Conservation (phyloP, 2,329 filamentous ascomycete genomes). For the Pyrenophora tritici-repentis region DNA sequence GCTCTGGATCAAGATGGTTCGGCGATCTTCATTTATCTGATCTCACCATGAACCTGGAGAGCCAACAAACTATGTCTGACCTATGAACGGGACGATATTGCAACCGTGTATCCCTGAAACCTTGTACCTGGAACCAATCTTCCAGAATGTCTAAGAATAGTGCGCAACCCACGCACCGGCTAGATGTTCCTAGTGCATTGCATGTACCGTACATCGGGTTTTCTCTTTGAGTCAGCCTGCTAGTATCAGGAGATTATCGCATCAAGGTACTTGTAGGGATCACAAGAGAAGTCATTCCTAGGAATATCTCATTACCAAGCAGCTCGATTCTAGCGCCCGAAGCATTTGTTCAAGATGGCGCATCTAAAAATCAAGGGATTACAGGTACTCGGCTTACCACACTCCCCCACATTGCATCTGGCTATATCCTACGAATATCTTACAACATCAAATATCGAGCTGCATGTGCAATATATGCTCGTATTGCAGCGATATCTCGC, state of each 20-base stretch:
- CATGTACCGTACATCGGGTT: no score
- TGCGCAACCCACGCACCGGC: not conserved
- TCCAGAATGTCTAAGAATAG: conserved; percentile 17
- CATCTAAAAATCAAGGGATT: no score
- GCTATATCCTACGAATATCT: conserved; percentile 11
- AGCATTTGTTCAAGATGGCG: no score
- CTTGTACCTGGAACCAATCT: conserved; percentile 13
- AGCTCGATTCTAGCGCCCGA: no score
- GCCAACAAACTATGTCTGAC: conserved; percentile 17
- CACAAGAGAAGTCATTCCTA: no score
- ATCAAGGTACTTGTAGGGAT: no score
- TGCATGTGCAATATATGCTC: conserved; percentile 32
- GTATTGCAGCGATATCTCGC: conserved; percentile 19
- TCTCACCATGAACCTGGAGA: conserved; percentile 29
- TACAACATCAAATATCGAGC: conserved; percentile 1
- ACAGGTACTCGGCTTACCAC: not conserved
- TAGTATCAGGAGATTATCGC: no score
- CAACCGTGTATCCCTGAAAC: conserved; percentile 5
- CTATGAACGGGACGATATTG: conserved; percentile 32
- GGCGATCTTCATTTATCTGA: not conserved
- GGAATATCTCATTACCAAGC: no score
- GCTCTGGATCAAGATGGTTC: not conserved
- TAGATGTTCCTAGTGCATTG: not conserved
- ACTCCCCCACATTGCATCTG: not conserved
- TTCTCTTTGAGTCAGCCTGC: no score